Percentiles rank a stretch among this genome's conserved stretches.
Conservation (phyloP, 139 green algal genomes). For the Chlamydomonas eustigma region DNA sequence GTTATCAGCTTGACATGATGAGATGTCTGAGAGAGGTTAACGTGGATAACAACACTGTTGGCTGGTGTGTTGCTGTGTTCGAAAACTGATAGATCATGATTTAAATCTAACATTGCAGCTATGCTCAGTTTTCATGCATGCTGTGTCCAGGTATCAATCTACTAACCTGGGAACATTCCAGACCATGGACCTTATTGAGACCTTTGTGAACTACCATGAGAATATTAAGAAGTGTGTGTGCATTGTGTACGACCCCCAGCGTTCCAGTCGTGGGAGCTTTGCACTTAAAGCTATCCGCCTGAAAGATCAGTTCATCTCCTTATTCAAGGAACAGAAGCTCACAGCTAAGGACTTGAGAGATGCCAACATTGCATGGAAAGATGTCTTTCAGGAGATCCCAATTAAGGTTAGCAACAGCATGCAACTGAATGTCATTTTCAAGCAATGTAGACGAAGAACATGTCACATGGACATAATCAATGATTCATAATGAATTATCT, state of each 20-base stretch:
- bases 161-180: conserved; percentile 76
- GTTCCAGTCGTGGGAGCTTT: conserved; percentile 41
- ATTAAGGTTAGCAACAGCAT: too few relatives aligned
- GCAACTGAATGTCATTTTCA: too few relatives aligned
- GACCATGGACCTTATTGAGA: conserved; percentile 95
- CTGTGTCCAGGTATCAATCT: conserved; percentile 89
- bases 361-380: conserved; percentile 68
- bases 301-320: conserved; percentile 84
- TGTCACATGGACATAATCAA: too few relatives aligned
- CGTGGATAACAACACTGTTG: conserved; percentile 99
- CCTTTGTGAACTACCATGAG: conserved; percentile 96
- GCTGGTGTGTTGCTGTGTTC: conserved; percentile 65
- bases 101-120: too few relatives aligned
- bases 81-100: too few relatives aligned
- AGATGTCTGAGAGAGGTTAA: conserved; percentile 95
- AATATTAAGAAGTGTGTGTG: conserved; percentile 93
- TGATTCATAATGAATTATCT: too few relatives aligned
- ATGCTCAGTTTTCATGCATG: too few relatives aligned
- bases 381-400: conserved; percentile 95
- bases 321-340: conserved; percentile 69
- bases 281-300: conserved; percentile 83
- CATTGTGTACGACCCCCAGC: conserved; percentile 90
- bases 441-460: too few relatives aligned
- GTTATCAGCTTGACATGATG: conserved; percentile 99
- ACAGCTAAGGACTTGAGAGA: conserved; percentile 67